Base-by-base conservation (phyloP, 352 stramenopile genomes). In the Phytophthora fragariaefolia region DNA sequence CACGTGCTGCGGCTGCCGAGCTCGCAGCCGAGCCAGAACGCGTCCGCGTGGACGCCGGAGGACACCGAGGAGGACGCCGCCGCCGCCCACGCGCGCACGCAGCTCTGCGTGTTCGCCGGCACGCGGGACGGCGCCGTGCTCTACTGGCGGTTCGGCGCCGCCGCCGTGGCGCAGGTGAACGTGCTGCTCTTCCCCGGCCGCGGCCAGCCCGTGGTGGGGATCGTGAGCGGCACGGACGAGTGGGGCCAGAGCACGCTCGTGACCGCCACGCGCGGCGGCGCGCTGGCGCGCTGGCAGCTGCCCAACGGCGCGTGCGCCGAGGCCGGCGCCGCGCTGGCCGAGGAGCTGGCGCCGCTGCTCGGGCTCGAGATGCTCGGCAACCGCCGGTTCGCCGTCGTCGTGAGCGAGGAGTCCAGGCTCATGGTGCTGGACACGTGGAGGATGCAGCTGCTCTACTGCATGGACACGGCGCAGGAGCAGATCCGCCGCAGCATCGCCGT, bases 401-500 rank as follows among this genome's bases (percentile, higher is more conserved):
- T 85, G 58, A 88, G 84, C 26, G 79, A 87, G 46, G 77, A 89
- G 27, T 85, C 84, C 7, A 80, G 84, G 4, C 84, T 92, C 45
- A 92, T 92, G 84, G 83, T 92, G 27, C 47, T 92, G 42, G 86
- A 94, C 59, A 86, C 83, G 53, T 94, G 84, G 84, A 88, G 79
- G 42, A 86, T 94, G 71, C 62, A 58, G 43, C 13, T 94, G 54
- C 45, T 92, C 8, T 90, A 88, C 40, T 94, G 86, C 26, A 75
- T 90, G 26, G 82, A 94, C 55, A 94, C 86, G 0, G 76, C 83
- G 15, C 86, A 94, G 62, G 86, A 94, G 51, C 86, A 94, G 73
- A 85, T 94, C 36, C 77, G 86, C 53, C 70, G 80, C n/a, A 84
- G 84, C 30, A 79, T 94, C 20, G 74, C 85, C 4, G 76, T 89